Evolutionary conservation across 495 filamentous ascomycete species (phyloP).

Genomic region (Podospora pseudocomata): DNA sequence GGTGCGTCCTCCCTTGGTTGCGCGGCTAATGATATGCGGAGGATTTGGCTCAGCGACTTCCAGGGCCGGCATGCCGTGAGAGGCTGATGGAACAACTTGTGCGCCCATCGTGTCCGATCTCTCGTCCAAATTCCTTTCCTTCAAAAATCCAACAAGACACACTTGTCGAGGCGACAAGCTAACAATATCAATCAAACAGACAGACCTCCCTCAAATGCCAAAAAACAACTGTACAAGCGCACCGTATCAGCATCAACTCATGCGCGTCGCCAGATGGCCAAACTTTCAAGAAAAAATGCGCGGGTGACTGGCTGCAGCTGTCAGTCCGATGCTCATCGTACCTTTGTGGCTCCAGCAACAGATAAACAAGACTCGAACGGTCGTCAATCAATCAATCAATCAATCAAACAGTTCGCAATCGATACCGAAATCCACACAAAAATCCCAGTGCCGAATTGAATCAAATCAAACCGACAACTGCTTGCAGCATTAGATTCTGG

Average conservation of each 20-base stretch:
- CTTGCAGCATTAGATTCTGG: conserved; percentile 1
- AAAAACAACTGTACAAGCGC: background rate
- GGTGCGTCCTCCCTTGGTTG: conserved; percentile 73
- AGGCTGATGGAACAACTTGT: conserved; percentile 28
- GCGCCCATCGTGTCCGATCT: conserved; percentile 27
- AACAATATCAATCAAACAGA: background rate
- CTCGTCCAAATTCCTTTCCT: background rate
- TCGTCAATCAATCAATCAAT: background rate
- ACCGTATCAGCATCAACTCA: conserved; percentile 4
- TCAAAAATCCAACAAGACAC: background rate
- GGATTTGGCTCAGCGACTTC: conserved; percentile 20
- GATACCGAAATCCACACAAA: background rate
- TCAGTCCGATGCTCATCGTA: conserved; percentile 10
- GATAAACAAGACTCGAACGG: background rate
- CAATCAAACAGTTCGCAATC: background rate
- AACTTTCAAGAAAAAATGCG: background rate
- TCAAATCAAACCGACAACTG: background rate
- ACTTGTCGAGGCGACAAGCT: background rate
- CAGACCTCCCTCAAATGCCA: background rate
- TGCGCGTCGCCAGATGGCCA: background rate
- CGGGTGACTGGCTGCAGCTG: conserved; percentile 11
- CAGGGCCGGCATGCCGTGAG: conserved; percentile 27
- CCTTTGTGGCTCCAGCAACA: conserved; percentile 9
- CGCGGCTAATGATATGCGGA: conserved; percentile 41
- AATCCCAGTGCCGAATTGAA: background rate